Conservation (phyloP, 2,329 filamentous ascomycete species). For the Aspergillus proliferans region DNA sequence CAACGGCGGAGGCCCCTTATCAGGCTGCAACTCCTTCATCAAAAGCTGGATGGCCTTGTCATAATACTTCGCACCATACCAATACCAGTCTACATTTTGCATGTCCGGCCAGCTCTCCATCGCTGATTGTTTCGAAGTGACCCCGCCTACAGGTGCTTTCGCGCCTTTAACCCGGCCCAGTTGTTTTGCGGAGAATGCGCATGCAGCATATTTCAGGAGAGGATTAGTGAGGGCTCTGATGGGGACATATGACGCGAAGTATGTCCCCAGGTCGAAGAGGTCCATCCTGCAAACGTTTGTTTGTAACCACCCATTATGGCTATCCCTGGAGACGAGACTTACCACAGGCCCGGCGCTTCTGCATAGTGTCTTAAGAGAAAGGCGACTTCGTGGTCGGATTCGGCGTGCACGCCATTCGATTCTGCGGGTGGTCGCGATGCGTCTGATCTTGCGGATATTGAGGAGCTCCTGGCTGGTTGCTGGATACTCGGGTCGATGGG, state of each 20-base stretch:
- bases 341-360: constrained; percentile 55
- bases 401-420: constrained; percentile 23
- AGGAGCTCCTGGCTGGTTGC: constrained; percentile 22
- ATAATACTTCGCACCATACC: constrained; percentile 58
- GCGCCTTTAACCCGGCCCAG: constrained; percentile 49
- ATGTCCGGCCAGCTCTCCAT: constrained; percentile 50
- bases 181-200: constrained; percentile 58
- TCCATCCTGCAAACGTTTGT: constrained; percentile 32
- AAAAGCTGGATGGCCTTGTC: constrained; percentile 56
- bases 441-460: constrained; percentile 22
- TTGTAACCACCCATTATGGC: not conserved
- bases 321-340: constrained; percentile 11
- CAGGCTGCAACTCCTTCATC: constrained; percentile 40
- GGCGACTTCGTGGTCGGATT: constrained; percentile 52
- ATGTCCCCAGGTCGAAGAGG: constrained; percentile 46
- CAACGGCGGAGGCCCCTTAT: constrained; percentile 29
- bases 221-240: constrained; percentile 49
- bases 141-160: constrained; percentile 47
- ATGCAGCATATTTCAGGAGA: constrained; percentile 48
- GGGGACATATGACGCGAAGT: constrained; percentile 56
- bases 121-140: constrained; percentile 40
- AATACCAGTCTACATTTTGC: constrained; percentile 51
- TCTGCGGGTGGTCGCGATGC: constrained; percentile 15
- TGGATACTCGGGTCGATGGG: constrained; percentile 39
- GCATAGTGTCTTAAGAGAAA: constrained; percentile 56